A percentile compares a stretch with the other conserved stretches of the same genome.
Evolutionary conservation across 768 basidiomycete genomes (phyloP).

Genomic region (Auricularia heimuer): DNA sequence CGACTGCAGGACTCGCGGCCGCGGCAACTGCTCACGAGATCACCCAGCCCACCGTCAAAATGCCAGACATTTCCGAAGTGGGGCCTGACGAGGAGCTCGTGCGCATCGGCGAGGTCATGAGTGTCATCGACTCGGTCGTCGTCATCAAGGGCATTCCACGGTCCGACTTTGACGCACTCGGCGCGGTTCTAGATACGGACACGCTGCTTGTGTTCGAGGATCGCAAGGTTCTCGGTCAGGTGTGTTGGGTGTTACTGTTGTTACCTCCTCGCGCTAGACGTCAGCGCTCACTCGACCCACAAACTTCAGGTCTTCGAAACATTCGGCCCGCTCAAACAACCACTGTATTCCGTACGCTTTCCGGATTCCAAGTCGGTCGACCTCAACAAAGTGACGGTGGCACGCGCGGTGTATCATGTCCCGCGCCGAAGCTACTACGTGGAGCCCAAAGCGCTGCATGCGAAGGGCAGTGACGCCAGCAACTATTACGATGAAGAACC

Average conservation of each 20-base stretch:
- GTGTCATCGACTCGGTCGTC: slow-evolving; percentile 59
- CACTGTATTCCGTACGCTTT: slow-evolving; percentile 84
- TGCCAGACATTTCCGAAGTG: slow-evolving; percentile 58
- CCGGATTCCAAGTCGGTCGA: slow-evolving; percentile 55
- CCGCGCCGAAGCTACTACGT: slow-evolving; percentile 75
- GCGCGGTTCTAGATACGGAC: slow-evolving; percentile 73
- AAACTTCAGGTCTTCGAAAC: slow-evolving; percentile 75
- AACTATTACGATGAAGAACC: slow-evolving; percentile 94
- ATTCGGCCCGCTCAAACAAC: slow-evolving; percentile 86
- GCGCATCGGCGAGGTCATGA: slow-evolving; percentile 69
- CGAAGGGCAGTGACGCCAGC: slow-evolving; percentile 87
- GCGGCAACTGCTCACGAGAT: slow-evolving; percentile 31
- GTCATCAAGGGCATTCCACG: slow-evolving; percentile 58
- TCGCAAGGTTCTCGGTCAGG: slow-evolving; percentile 81
- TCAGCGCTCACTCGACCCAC: not conserved
- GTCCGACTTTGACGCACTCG: slow-evolving; percentile 31
- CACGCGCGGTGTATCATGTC: slow-evolving; percentile 71
- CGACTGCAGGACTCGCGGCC: not conserved
- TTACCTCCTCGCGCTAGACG: not conserved
- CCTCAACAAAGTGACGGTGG: slow-evolving; percentile 39
- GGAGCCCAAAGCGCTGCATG: slow-evolving; percentile 61
- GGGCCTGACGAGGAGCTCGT: slow-evolving; percentile 57
- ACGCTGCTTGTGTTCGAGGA: slow-evolving; percentile 87
- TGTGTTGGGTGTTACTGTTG: slow-evolving; percentile 28
- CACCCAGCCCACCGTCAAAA: slow-evolving; percentile 16